Percentiles rank a stretch among this genome's conserved stretches.
These are phyloP conservation scores for Rhodamnia argentea DNA, from an alignment of 345 rosid genomes.

Conservation along the genomic window DNA sequence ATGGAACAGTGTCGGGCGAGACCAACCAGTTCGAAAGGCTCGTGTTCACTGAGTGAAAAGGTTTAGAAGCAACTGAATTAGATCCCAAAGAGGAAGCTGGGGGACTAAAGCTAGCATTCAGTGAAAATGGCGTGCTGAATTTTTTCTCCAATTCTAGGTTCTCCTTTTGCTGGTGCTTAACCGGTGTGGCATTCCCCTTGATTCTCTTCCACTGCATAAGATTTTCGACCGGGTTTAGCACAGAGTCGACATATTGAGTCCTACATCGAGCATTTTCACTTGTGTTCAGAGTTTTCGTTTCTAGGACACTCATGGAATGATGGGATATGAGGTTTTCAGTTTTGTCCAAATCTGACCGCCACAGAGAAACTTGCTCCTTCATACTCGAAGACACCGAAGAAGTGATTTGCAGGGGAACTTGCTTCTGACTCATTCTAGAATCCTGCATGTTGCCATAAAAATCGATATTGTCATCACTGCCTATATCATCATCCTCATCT, in stretches of 20 bases:
- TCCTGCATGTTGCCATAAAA: neutral
- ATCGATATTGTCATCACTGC: conserved; percentile 4
- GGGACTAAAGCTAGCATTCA: neutral
- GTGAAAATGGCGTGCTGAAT: neutral
- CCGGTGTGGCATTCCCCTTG: conserved; percentile 44
- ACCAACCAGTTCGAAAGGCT: conserved; percentile 78
- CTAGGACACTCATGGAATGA: conserved; percentile 1
- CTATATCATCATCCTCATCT: conserved; percentile 17
- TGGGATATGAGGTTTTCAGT: neutral
- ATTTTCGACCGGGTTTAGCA: conserved; percentile 75
- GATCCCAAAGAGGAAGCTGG: neutral
- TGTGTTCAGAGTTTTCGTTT: conserved; percentile 1
- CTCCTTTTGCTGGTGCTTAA: conserved; percentile 43
- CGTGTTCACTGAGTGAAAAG: conserved; percentile 45
- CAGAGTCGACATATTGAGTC: conserved; percentile 36
- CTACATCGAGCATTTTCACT: conserved; percentile 29
- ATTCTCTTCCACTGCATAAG: conserved; percentile 73
- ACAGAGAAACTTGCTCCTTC: neutral
- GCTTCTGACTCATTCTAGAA: neutral
- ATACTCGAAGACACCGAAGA: conserved; percentile 5
- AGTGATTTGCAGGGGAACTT: conserved; percentile 3
- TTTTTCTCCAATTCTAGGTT: conserved; percentile 23
- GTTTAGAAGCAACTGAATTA: conserved; percentile 2
- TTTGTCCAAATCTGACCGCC: neutral
- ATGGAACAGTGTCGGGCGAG: conserved; percentile 5